Percentiles rank a stretch among this genome's conserved stretches.
Conservation (phyloP, 225 moss, liverwort and hornwort species). For the Climacium dendroides region DNA sequence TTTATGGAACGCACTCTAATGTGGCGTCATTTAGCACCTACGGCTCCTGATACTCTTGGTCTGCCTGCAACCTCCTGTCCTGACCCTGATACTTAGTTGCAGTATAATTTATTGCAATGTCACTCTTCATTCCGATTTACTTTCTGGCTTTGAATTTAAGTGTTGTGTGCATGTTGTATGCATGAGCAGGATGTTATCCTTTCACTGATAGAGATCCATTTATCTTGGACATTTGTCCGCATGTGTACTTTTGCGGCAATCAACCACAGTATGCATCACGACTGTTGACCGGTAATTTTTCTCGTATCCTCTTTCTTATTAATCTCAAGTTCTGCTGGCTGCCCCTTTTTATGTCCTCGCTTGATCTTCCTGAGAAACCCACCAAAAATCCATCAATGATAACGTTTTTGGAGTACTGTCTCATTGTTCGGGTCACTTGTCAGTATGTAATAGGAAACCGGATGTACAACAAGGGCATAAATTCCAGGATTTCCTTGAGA, state of each 20-base stretch:
- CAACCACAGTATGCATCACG: slow-evolving; percentile 72
- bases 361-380: background rate
- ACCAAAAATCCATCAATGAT: background rate
- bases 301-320: background rate
- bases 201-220: slow-evolving; percentile 88
- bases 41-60: slow-evolving; percentile 99
- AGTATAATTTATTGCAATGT: background rate
- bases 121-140: background rate
- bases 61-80: background rate
- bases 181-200: slow-evolving; percentile 83
- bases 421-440: background rate
- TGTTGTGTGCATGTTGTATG: background rate
- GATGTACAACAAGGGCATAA: background rate
- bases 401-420: background rate
- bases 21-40: slow-evolving; percentile 95
- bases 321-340: background rate
- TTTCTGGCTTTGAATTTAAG: background rate
- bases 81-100: background rate
- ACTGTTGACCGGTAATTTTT: slow-evolving; percentile 44
- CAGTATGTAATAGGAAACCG: background rate
- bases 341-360: background rate
- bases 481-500: background rate
- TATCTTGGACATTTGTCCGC: slow-evolving; percentile 70
- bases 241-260: slow-evolving; percentile 97
- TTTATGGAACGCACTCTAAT: slow-evolving; percentile 76